These are phyloP conservation scores for Apiotrichum montevideense DNA, from an alignment of 1,284 basidiomycete genomes.

Conservation along the genomic window DNA sequence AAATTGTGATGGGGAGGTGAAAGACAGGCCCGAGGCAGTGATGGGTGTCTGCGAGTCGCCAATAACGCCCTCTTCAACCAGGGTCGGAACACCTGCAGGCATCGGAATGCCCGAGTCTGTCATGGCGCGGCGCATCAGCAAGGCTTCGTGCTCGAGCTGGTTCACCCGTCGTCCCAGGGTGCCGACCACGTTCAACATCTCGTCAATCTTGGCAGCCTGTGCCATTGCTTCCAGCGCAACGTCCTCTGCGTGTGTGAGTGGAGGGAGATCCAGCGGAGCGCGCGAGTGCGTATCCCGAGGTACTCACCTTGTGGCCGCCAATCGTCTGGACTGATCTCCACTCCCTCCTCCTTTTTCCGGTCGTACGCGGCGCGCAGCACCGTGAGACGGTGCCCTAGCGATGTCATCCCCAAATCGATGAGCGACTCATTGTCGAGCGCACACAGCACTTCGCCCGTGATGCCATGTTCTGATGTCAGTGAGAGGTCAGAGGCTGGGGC, in stretches of 20 bases:
- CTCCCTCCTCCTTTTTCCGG: slow-evolving; percentile 72
- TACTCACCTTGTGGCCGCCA: slow-evolving; percentile 85
- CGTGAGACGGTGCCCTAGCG: slow-evolving; percentile 77
- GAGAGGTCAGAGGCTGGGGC: no score
- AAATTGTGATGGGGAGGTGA: slow-evolving; percentile 1
- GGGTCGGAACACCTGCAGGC: slow-evolving; percentile 19
- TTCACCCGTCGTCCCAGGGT: slow-evolving; percentile 56
- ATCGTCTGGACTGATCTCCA: slow-evolving; percentile 76
- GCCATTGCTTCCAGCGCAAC: slow-evolving; percentile 20
- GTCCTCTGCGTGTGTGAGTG: slow-evolving; percentile 13
- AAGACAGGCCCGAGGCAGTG: slow-evolving; percentile 1
- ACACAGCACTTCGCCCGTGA: slow-evolving; percentile 79
- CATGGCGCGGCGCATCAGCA: slow-evolving; percentile 22
- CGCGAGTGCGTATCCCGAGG: background rate
- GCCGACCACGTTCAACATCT: slow-evolving; percentile 61
- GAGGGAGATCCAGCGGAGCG: no score
- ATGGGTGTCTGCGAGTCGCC: slow-evolving; percentile 11
- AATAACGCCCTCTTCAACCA: slow-evolving; percentile 7
- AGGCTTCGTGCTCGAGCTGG: slow-evolving; percentile 32
- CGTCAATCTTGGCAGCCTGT: slow-evolving; percentile 54
- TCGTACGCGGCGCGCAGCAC: slow-evolving; percentile 86
- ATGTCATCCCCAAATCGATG: slow-evolving; percentile 74
- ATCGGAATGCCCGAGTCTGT: slow-evolving; percentile 26
- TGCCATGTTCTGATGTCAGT: slow-evolving; percentile 65
- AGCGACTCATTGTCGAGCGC: slow-evolving; percentile 73